Conservation (phyloP, 306 rosid genomes). For the Astragalus membranaceus region DNA sequence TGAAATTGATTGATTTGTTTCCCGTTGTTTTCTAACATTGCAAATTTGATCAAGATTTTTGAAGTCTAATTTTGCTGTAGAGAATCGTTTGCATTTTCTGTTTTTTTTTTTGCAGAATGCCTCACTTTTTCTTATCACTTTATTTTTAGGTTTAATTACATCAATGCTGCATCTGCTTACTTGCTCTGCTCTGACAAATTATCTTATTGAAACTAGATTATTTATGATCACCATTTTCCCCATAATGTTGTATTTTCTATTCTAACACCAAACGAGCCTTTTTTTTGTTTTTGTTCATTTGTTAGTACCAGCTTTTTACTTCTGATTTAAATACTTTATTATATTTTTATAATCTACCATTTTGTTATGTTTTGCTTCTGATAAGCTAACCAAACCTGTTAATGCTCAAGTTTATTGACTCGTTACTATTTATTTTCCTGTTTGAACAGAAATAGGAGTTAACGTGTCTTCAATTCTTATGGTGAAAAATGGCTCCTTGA, state of each 20-base stretch:
- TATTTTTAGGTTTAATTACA: not conserved
- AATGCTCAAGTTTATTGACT: conserved; percentile 1
- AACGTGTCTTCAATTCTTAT: conserved; percentile 20
- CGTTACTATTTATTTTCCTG: conserved; percentile 8
- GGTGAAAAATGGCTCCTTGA: conserved; percentile 23
- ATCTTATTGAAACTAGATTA: not conserved
- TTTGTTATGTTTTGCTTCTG: conserved; percentile 1
- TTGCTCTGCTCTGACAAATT: not conserved
- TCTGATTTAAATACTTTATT: conserved; percentile 2
- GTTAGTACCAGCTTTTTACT: not conserved
- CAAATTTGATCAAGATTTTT: conserved; percentile 9
- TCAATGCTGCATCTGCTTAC: conserved; percentile 4
- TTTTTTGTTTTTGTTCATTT: not conserved
- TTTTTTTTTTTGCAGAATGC: not conserved
- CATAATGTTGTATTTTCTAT: not conserved
- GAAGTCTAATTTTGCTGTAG: conserved; percentile 6
- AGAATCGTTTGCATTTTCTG: not conserved
- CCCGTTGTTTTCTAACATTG: not conserved
- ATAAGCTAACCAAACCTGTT: not conserved
- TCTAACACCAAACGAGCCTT: not conserved
- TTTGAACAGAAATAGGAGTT: conserved; percentile 33
- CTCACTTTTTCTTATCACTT: not conserved
- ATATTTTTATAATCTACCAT: not conserved
- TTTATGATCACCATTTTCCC: not conserved
- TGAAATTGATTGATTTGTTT: conserved; percentile 11